Base-by-base conservation (phyloP, 306 rosid species). In the Glycine latifolia region DNA sequence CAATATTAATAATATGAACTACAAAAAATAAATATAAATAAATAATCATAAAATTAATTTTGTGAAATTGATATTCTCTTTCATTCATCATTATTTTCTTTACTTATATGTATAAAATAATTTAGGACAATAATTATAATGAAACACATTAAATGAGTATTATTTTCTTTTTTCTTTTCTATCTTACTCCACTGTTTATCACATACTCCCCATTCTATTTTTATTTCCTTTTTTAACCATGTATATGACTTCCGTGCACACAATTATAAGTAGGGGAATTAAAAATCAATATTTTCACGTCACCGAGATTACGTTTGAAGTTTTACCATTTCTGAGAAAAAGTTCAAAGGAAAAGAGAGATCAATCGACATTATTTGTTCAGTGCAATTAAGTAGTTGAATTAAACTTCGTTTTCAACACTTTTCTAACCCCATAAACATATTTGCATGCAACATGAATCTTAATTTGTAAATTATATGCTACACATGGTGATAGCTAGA, bases 391-490 rank as follows among this genome's bases (percentile, higher is more conserved):
- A 20, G 69, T 33, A 2, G 46, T 37, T 41, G 33, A 67, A 14
- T n/a, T 43, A 39, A 43, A 67, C 3, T 39, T 66, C 6, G 7
- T 14, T 66, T 39, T 63, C 49, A n/a, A 7, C 17, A 35, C 47
- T 33, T 52, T 52, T 67, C 43, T 39, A 39, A 39, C 43, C 43
- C 43, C 43, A 39, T 39, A 39, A 3, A 3, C 43, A 20, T 20
- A 7, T 39, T 10, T 48, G 3, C 1, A 48, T 8, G 75, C 48
- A 47, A 78, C 43, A 17, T 37, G 54, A 65, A 61, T 76, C 49
- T 47, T 44, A 69, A 17, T 46, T 76, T n/a, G 78, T n/a, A 74
- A 58, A 37, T 16, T 20, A 75, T 2, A 44, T 44, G 41, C 4
- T 43, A 43, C 7, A 17, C 6, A 58, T 6, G 37, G 44, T 16